Conservation (phyloP, 805 yeast species). For the Metschnikowia kofuensis region DNA sequence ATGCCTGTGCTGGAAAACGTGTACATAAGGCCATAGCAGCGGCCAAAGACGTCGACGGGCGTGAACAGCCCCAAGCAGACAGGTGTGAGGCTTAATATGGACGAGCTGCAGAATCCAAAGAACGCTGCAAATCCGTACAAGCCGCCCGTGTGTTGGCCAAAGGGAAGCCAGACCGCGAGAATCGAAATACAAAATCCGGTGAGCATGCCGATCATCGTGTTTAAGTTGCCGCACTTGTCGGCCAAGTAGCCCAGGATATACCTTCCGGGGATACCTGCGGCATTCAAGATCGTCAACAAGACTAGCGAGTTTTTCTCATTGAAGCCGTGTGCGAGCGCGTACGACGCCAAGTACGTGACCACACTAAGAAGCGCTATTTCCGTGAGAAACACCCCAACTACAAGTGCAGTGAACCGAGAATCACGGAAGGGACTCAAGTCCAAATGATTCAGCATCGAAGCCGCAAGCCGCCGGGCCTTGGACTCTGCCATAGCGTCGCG, state of each 20-base stretch:
- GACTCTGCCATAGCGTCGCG: neutral
- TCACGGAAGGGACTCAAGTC: conserved; percentile 41
- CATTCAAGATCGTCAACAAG: conserved; percentile 47
- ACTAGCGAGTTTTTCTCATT: conserved; percentile 41
- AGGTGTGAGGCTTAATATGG: conserved; percentile 63
- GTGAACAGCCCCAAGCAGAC: conserved; percentile 67
- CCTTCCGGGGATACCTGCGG: conserved; percentile 50
- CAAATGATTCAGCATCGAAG: conserved; percentile 19
- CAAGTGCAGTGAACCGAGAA: conserved; percentile 31
- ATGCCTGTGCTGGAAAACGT: conserved; percentile 49
- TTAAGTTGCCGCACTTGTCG: conserved; percentile 54
- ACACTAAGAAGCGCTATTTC: conserved; percentile 54
- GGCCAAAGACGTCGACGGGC: conserved; percentile 63
- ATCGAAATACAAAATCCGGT: conserved; percentile 44
- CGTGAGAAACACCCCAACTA: conserved; percentile 40
- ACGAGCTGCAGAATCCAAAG: conserved; percentile 60
- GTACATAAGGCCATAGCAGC: conserved; percentile 64
- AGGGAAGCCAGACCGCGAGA: conserved; percentile 65
- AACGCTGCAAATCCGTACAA: conserved; percentile 51
- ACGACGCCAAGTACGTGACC: conserved; percentile 55
- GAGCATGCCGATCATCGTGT: conserved; percentile 51
- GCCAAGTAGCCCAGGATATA: conserved; percentile 53
- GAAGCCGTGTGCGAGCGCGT: conserved; percentile 50
- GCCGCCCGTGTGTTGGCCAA: conserved; percentile 43
- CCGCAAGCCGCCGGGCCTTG: neutral